A percentile compares a stretch with the other conserved stretches of the same genome.
Conservation (phyloP, 2,329 filamentous ascomycete species). For the Hymenoscyphus fructigenus region DNA sequence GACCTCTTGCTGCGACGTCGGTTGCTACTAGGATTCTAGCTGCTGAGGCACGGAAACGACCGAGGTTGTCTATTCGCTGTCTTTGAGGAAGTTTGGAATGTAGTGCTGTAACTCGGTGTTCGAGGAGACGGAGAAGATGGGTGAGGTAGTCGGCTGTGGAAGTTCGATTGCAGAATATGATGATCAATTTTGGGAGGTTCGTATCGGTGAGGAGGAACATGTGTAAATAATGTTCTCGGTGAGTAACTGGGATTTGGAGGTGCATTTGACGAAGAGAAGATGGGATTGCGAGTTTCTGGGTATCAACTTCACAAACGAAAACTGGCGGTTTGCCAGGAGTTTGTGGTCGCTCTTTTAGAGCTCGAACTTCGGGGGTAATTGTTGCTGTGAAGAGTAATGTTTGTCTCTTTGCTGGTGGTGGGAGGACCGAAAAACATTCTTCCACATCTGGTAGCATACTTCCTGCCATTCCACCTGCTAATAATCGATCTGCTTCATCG, state of each 20-base stretch:
- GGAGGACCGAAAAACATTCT: slow-evolving; percentile 79
- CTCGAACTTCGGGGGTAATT: slow-evolving; percentile 86
- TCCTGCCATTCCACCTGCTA: slow-evolving; percentile 69
- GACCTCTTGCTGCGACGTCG: slow-evolving; percentile 88
- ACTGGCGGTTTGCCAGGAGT: slow-evolving; percentile 70
- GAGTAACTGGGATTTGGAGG: slow-evolving; percentile 83
- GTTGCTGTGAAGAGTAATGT: slow-evolving; percentile 96
- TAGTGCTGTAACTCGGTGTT: slow-evolving; percentile 86
- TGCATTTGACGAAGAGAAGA: slow-evolving; percentile 80
- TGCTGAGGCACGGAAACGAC: slow-evolving; percentile 84
- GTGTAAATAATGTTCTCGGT: slow-evolving; percentile 94
- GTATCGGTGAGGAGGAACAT: slow-evolving; percentile 76
- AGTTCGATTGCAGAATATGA: slow-evolving; percentile 94
- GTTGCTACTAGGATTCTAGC: slow-evolving; percentile 91
- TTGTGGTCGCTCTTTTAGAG: slow-evolving; percentile 74
- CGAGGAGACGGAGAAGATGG: slow-evolving; percentile 79
- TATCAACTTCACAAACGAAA: slow-evolving; percentile 87
- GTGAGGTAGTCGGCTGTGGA: slow-evolving; percentile 86
- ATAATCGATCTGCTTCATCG: slow-evolving; percentile 90
- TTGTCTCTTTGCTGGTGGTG: slow-evolving; percentile 76
- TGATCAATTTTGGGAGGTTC: slow-evolving; percentile 74
- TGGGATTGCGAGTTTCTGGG: slow-evolving; percentile 72
- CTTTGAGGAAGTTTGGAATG: slow-evolving; percentile 85
- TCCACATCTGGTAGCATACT: slow-evolving; percentile 95
- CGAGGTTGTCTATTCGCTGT: slow-evolving; percentile 83